Evolutionary conservation across 441 rosid species (phyloP), one percentile per base, ranked within the genome.

Genomic region (Adansonia gregorii): DNA sequence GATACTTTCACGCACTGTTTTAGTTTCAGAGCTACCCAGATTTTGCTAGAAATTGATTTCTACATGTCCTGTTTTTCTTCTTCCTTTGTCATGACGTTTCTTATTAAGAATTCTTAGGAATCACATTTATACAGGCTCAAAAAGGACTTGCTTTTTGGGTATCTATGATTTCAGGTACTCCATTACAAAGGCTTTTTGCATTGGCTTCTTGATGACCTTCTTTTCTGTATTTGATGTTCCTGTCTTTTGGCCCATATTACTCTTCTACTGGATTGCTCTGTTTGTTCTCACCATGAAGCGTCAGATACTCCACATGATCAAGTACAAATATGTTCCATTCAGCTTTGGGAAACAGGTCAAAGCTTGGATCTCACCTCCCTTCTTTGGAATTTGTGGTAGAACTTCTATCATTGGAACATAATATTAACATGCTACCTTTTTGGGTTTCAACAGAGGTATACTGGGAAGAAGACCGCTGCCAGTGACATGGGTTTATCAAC

Each of bases 211-310:
- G 24, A 88, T 93, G 94, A 91, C 95, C 54, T 91, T 89, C 82
- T 87, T 91, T 76, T 86, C 92, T 15, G 64, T 89, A 55, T 87
- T 92, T 71, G 95, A 91, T 68, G 89, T 92, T 22, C 95, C 94
- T 20, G 89, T 87, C 49, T 91, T 93, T 80, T 89, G 97, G 97
- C 95, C 94, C 9, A 88, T 91, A 81, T 75, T 93, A 58, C 89
- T 91, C 35, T 88, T 76, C 78, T 91, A 89, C 12, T 88, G 92
- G 95, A 70, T 91, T 61, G 91, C 86, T 83, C 88, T 91, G 58
- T 91, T 89, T 87, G 83, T 89, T 72, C 89, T 93, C 56, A 88
- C 93, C 24, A 89, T 89, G 95, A 88, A 83, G 83, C 91, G 91
- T 78, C 95, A 93, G 78, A 85, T 90, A 49, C 75, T 83, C 81